Conservation (phyloP, 2,329 filamentous ascomycete genomes). For the Aspergillus fumigatus region DNA sequence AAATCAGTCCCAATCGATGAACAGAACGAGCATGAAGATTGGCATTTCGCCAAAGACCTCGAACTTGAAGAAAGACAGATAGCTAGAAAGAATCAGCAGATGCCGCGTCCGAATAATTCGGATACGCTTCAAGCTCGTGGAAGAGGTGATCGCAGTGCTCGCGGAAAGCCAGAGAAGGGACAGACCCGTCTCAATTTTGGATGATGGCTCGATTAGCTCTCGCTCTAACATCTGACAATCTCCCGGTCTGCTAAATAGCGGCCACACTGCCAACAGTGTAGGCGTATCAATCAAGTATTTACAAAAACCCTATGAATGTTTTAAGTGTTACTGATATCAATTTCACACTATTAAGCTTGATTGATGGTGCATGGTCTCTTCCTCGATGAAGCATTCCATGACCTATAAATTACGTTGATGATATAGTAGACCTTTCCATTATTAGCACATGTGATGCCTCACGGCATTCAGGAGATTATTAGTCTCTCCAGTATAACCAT, state of each 20-base stretch:
- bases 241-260: not conserved
- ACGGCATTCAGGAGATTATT: no score
- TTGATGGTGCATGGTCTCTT: no score
- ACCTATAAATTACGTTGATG: no score
- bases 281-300: not conserved
- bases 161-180: constrained; percentile 32
- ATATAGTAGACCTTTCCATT: no score
- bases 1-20: constrained; percentile 55
- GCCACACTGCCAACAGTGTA: not conserved
- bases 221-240: not conserved
- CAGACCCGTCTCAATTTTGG: constrained; percentile 34
- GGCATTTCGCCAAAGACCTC: constrained; percentile 88
- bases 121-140: constrained; percentile 17
- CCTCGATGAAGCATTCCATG: no score
- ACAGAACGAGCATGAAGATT: constrained; percentile 77
- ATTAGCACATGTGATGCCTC: no score
- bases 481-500: no score
- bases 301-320: no score
- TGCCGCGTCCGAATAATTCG: constrained; percentile 9
- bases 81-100: constrained; percentile 15
- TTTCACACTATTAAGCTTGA: no score
- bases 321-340: no score
- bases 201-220: constrained; percentile 9
- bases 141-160: constrained; percentile 21
- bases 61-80: constrained; percentile 58